Evolutionary conservation across 768 basidiomycete genomes (phyloP), one percentile per base, ranked within the genome.

Genomic region (Podaxis sp.): DNA sequence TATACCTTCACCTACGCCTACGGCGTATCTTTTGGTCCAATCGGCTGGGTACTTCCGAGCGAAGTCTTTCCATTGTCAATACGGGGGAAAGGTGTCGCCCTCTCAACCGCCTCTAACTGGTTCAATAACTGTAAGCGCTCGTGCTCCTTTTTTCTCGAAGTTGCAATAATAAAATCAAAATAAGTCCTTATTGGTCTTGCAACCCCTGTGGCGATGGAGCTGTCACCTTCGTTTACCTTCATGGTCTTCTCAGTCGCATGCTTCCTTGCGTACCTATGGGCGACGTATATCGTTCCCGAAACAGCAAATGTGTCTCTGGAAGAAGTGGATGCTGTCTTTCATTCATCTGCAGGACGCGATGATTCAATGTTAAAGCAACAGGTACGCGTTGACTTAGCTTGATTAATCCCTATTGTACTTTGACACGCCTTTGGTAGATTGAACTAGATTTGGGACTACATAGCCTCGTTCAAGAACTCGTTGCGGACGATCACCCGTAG

Each of bases 61-160:
- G 92, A 95, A 72, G 85, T 95, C 1, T 93, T 93, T 67, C 85
- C 93, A 1, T 74, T 90, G 0, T 88, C 89, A 2, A 80, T 90
- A 74, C 79, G 92, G 63, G 88, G 89, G 65, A 87, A 87, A 68
- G 93, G 93, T 51, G 92, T 94, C 4, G 84, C 91, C 23, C 67
- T 95, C 21, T 86, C 90, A 18, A 93, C 92, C 1, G 88, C 90
- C 2, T 90, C 88, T n/a, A 91, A 90, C 64, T 93, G 91, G 91
- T 66, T 83, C 25, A 93, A 93, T 67, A 93, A 93, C 61, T 93
- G 88, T 87, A 53, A 36, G 52, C 1, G 80, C 71, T 47, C n/a
- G 18, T 25, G 16, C 23, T 4, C 10, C 9, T 44, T 51, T 48
- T 52, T 42, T 4, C 16, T 50, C 38, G 52, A 9, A 28, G n/a